phyloP scores from a whole-genome alignment of 495 filamentous ascomycete genomes.

The Annulohypoxylon stygium region DNA sequence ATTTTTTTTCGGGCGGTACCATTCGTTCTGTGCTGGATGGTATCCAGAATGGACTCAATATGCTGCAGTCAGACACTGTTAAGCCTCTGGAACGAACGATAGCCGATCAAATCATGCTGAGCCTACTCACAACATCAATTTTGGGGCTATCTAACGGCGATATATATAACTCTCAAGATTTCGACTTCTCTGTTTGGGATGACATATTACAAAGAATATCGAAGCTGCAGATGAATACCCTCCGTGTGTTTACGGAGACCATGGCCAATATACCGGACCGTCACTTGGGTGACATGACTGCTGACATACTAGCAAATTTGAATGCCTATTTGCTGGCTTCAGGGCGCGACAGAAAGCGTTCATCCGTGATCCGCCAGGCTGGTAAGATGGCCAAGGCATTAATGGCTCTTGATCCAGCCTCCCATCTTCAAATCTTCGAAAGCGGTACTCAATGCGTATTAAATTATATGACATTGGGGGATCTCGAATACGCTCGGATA shows the following conservation, averaged over 20 bases:
- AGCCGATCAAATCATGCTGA: constrained; percentile 27
- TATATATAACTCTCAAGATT: neutral
- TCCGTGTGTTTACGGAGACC: constrained; percentile 32
- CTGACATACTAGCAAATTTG: constrained; percentile 35
- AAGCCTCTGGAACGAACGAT: neutral
- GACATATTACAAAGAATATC: constrained; percentile 38
- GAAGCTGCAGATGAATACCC: constrained; percentile 38
- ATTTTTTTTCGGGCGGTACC: constrained; percentile 26
- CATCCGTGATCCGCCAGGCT: constrained; percentile 33
- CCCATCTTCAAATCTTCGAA: constrained; percentile 39
- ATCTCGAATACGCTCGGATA: constrained; percentile 20
- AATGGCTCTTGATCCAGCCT: constrained; percentile 24
- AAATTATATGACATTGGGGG: constrained; percentile 17
- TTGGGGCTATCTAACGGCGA: constrained; percentile 28
- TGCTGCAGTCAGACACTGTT: neutral
- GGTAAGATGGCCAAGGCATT: constrained; percentile 43
- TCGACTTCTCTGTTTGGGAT: constrained; percentile 36
- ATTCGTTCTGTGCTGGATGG: constrained; percentile 39
- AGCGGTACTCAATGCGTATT: constrained; percentile 29
- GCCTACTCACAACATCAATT: constrained; percentile 40
- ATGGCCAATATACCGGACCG: constrained; percentile 41
- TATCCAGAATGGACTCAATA: constrained; percentile 28
- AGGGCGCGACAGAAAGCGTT: neutral
- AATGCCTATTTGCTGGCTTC: constrained; percentile 27
- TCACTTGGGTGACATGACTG: constrained; percentile 22